Evolutionary conservation across 2,329 filamentous ascomycete species (phyloP), one percentile per base, ranked within the genome.

Genomic region (Teratosphaeria viscida): DNA sequence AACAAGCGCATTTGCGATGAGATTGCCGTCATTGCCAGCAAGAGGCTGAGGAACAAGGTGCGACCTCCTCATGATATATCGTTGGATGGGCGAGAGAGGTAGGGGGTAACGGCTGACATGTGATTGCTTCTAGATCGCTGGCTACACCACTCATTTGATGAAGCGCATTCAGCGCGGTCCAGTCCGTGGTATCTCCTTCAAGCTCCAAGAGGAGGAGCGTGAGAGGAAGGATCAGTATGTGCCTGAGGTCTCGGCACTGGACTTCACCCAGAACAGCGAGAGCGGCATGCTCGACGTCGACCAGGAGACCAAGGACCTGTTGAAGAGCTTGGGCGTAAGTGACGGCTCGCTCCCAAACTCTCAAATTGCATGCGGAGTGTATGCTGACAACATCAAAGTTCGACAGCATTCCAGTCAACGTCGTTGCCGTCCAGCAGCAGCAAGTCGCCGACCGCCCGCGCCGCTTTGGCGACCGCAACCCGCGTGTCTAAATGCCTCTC

Each of bases 161-260:
- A 97, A 97, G 88, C 94, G 94, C 81, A 99, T 99, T 74, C 94
- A 97, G 85, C 91, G 94, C 79, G 94, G 94, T 69, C 94, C 94
- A 69, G 94, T 99, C 80, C 95, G 94, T 74, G 94, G 94, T 84
- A 99, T 99, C 82, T 99, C 95, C 80, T 99, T 99, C 92, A 99
- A 99, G 87, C 90, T 99, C 64, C 94, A 99, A 83, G 94, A 99
- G 84, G 94, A 99, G 85, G 94, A 99, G 88, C 90, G 94, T 85
- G 94, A 99, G 84, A 89, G 94, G 79, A 99, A 99, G 89, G 94
- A 99, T 84, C 94, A 99, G 85, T 99, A 96, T 84, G 94, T 99
- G 69, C 94, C 94, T 75, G 94, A 99, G 82, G 85, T 99, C 72
- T 99, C 95, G 63, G 94, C 94, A 76, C 89, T 99, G 77, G 94